Percentiles rank a stretch among this genome's conserved stretches.
phyloP scores from a whole-genome alignment of 2,329 filamentous ascomycete genomes.

The Pseudogymnoascus sp. region DNA sequence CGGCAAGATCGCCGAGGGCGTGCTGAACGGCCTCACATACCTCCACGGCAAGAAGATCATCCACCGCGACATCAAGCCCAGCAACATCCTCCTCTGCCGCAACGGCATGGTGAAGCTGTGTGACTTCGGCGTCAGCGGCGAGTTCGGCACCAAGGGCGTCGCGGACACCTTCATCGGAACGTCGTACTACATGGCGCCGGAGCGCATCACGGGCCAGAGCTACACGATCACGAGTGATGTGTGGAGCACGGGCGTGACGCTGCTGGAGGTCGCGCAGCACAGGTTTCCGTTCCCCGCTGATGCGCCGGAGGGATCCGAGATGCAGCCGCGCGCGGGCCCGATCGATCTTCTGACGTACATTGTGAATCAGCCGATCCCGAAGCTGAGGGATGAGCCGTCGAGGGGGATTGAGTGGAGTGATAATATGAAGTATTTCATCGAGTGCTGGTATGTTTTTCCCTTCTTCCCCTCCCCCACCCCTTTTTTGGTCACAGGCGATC shows the following conservation, averaged over 20 bases:
- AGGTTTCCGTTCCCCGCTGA: conserved; percentile 97
- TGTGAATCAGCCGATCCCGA: conserved; percentile 88
- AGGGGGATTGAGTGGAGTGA: conserved; percentile 90
- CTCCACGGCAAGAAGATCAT: conserved; percentile 95
- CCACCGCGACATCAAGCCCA: conserved; percentile 97
- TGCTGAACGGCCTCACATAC: conserved; percentile 88
- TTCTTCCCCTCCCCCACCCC: conserved; percentile 23
- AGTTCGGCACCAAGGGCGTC: conserved; percentile 97
- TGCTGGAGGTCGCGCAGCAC: conserved; percentile 98
- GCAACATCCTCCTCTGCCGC: conserved; percentile 89
- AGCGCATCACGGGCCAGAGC: conserved; percentile 92
- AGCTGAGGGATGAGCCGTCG: conserved; percentile 87
- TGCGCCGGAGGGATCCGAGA: conserved; percentile 88
- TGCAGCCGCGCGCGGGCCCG: conserved; percentile 83
- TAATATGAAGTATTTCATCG: conserved; percentile 98
- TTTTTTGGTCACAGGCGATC: conserved; percentile 8
- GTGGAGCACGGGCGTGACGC: conserved; percentile 92
- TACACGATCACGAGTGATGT: conserved; percentile 99
- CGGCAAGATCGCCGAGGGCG: conserved; percentile 92
- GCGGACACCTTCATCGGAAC: conserved; percentile 99
- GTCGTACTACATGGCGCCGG: conserved; percentile 98
- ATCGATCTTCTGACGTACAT: conserved; percentile 98
- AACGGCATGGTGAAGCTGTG: conserved; percentile 94
- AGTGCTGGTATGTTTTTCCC: conserved; percentile 74
- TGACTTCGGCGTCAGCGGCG: conserved; percentile 95